Conservation (phyloP, 257 asterid species). For the Fraxinus pennsylvanica region DNA sequence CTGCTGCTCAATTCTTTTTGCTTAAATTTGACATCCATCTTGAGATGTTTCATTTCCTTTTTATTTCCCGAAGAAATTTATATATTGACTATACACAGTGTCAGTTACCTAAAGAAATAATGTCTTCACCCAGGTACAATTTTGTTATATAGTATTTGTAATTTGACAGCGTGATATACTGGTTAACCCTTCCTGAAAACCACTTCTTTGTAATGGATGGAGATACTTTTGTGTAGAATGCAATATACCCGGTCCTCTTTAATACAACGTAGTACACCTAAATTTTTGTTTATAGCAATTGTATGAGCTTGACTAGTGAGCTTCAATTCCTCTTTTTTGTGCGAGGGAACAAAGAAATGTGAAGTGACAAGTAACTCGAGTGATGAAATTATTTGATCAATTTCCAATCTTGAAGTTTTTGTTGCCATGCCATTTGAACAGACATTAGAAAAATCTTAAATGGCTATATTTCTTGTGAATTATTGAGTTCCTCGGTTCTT, state of each 20-base stretch:
- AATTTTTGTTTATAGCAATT: background rate
- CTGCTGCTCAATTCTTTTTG: background rate
- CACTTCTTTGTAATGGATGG: background rate
- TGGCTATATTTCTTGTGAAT: background rate
- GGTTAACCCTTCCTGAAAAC: background rate
- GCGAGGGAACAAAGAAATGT: background rate
- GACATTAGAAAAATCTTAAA: background rate
- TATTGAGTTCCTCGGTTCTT: background rate
- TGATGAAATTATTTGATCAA: background rate
- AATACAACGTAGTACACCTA: background rate
- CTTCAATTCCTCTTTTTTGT: background rate
- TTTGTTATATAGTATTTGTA: background rate
- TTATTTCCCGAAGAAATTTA: background rate
- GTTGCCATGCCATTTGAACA: background rate
- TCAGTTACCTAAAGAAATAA: background rate
- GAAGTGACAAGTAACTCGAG: background rate
- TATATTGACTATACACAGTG: background rate
- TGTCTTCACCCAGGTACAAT: background rate
- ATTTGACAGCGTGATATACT: background rate
- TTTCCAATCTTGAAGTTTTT: background rate
- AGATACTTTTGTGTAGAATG: background rate
- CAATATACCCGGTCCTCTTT: background rate
- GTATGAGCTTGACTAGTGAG: background rate
- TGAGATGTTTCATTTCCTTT: background rate
- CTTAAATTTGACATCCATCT: background rate